These are phyloP conservation scores for Coniferiporia weirii DNA, from an alignment of 1,284 basidiomycete species.

Conservation along the genomic window DNA sequence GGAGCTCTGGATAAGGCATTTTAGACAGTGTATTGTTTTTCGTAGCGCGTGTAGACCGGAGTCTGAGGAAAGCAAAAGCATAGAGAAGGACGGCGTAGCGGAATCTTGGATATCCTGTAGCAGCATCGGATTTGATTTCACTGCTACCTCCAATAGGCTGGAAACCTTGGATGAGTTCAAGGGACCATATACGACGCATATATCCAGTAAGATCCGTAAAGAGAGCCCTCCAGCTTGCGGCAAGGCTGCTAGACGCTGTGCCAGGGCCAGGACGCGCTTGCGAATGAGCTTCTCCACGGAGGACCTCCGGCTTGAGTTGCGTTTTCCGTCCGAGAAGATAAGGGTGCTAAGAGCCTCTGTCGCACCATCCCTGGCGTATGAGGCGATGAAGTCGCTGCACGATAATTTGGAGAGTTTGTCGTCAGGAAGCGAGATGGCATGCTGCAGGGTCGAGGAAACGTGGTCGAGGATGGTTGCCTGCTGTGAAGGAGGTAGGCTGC, in stretches of 20 bases:
- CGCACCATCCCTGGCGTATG: constrained; percentile 53
- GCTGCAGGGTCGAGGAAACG: constrained; percentile 41
- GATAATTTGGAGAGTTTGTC: constrained; percentile 40
- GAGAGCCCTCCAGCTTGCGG: constrained; percentile 35
- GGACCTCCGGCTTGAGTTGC: constrained; percentile 21
- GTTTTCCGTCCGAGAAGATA: constrained; percentile 44
- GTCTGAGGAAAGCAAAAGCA: constrained; percentile 37
- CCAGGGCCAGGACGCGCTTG: constrained; percentile 49
- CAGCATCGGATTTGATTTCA: constrained; percentile 30
- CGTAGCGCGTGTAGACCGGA: constrained; percentile 58
- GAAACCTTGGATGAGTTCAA: constrained; percentile 40
- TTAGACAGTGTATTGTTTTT: constrained; percentile 53
- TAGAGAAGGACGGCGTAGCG: constrained; percentile 50
- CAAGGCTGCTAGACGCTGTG: constrained; percentile 43
- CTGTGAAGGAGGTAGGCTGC: constrained; percentile 49
- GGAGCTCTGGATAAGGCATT: constrained; percentile 48
- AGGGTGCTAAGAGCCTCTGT: constrained; percentile 44
- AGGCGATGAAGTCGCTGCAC: constrained; percentile 45
- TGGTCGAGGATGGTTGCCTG: constrained; percentile 42
- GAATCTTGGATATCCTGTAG: constrained; percentile 34
- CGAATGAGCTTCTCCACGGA: constrained; percentile 42
- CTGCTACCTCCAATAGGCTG: constrained; percentile 38
- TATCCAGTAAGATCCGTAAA: constrained; percentile 52
- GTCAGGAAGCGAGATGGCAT: constrained; percentile 43
- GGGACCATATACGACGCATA: constrained; percentile 50